Percentiles rank a stretch among this genome's conserved stretches.
These are phyloP conservation scores for Dendrocalamus latiflorus DNA, from an alignment of 202 grass and related monocot genomes.

Conservation along the genomic window DNA sequence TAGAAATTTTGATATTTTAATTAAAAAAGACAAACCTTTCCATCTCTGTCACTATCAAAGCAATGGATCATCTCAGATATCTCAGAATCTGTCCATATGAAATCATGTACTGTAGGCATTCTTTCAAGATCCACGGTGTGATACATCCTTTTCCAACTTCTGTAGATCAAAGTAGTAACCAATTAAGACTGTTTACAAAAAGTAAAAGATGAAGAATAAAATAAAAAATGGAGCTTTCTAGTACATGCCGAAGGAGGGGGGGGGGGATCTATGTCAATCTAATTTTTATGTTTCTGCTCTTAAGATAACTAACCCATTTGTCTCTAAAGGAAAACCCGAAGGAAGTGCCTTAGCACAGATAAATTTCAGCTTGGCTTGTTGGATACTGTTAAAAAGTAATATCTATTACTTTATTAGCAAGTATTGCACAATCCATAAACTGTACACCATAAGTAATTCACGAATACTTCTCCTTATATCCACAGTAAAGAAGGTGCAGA, in stretches of 20 bases:
- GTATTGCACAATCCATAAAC: neutral
- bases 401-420: neutral
- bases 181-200: constrained; percentile 13
- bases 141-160: constrained; percentile 87
- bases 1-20: too few relatives aligned
- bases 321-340: neutral
- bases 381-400: neutral
- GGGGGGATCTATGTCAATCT: neutral
- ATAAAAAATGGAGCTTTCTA: neutral
- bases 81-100: constrained; percentile 82
- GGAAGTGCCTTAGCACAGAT: neutral
- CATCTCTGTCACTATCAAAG: too few relatives aligned
- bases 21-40: too few relatives aligned
- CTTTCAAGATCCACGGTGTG: constrained; percentile 71
- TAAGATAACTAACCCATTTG: neutral
- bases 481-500: neutral
- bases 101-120: constrained; percentile 74
- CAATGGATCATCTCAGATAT: constrained; percentile 76
- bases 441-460: neutral
- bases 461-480: neutral
- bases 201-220: constrained; percentile 14
- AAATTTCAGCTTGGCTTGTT: neutral
- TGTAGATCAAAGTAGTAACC: constrained; percentile 29
- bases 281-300: neutral
- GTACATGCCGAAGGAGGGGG: neutral